These are phyloP conservation scores for Cladophialophora yegresii DNA, from an alignment of 2,329 filamentous ascomycete genomes.

Conservation along the genomic window DNA sequence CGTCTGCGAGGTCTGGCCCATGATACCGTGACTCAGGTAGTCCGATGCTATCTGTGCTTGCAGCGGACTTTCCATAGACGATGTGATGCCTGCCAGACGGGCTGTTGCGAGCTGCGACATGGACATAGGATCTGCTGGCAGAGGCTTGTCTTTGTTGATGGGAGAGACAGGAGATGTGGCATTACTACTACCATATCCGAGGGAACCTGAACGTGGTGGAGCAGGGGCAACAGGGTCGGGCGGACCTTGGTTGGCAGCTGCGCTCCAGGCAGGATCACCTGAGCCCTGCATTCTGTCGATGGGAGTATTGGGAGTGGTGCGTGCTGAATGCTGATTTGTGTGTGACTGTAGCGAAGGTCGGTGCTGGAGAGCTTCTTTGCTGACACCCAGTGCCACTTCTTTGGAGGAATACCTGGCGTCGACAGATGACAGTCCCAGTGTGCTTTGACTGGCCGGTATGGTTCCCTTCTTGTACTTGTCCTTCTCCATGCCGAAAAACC, in stretches of 20 bases:
- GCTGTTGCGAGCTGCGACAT: conserved; percentile 9
- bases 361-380: conserved; percentile 10
- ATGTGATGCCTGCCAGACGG: conserved; percentile 18
- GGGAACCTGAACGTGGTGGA: conserved; percentile 22
- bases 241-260: not conserved
- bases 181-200: conserved; percentile 7
- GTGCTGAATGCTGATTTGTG: conserved; percentile 8
- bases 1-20: conserved; percentile 23
- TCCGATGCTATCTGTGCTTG: conserved; percentile 26
- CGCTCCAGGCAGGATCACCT: conserved; percentile 7
- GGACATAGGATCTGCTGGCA: conserved; percentile 22
- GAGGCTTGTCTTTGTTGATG: conserved; percentile 20
- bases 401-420: conserved; percentile 26
- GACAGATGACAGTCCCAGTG: conserved; percentile 18
- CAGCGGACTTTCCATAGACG: conserved; percentile 22
- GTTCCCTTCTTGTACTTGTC: conserved; percentile 17
- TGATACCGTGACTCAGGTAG: conserved; percentile 27
- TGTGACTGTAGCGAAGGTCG: conserved; percentile 11
- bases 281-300: conserved; percentile 6
- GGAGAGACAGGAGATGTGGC: conserved; percentile 10
- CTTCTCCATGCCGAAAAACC: conserved; percentile 32
- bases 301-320: conserved; percentile 14
- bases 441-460: conserved; percentile 26
- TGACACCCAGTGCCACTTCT: conserved; percentile 17
- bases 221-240: not conserved